Percentiles rank a stretch among this genome's conserved stretches.
phyloP scores from a whole-genome alignment of 1,284 basidiomycete species.

The Apiotrichum mycotoxinovorans region DNA sequence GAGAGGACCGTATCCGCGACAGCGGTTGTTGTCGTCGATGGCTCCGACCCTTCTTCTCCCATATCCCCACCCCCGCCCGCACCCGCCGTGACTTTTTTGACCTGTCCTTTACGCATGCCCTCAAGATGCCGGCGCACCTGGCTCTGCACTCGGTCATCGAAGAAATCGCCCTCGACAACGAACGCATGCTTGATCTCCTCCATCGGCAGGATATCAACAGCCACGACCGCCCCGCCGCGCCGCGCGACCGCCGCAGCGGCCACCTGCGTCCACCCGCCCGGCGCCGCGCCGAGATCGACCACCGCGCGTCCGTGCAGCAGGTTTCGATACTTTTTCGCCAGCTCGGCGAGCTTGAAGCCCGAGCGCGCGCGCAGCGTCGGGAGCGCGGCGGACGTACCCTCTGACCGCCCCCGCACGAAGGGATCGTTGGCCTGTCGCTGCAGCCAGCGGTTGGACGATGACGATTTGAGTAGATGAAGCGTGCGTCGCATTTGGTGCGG shows the following conservation, averaged over 20 bases:
- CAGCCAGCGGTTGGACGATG: conserved; percentile 48
- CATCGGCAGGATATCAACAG: conserved; percentile 70
- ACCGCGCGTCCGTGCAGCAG: conserved; percentile 59
- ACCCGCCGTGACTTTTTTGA: no score
- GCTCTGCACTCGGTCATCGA: conserved; percentile 57
- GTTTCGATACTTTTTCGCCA: conserved; percentile 35
- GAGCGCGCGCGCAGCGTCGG: conserved; percentile 66
- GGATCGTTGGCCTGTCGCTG: conserved; percentile 44
- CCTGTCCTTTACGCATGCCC: no score
- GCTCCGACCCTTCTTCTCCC: conserved; percentile 1
- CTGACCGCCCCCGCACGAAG: conserved; percentile 35
- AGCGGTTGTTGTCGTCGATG: background rate
- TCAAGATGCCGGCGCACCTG: conserved; percentile 45
- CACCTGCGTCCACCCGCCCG: conserved; percentile 85
- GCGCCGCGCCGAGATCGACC: conserved; percentile 79
- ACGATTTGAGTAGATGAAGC: conserved; percentile 22
- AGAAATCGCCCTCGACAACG: conserved; percentile 69
- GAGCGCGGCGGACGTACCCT: conserved; percentile 26
- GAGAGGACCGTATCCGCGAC: conserved; percentile 48
- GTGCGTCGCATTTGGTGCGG: conserved; percentile 27
- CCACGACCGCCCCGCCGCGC: conserved; percentile 57
- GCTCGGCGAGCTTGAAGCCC: conserved; percentile 68
- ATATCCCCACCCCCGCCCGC: background rate
- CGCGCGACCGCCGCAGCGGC: conserved; percentile 47
- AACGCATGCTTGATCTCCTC: conserved; percentile 64